Evolutionary conservation across 352 stramenopile species (phyloP).

Genomic region (Thraustochytrium aureum): DNA sequence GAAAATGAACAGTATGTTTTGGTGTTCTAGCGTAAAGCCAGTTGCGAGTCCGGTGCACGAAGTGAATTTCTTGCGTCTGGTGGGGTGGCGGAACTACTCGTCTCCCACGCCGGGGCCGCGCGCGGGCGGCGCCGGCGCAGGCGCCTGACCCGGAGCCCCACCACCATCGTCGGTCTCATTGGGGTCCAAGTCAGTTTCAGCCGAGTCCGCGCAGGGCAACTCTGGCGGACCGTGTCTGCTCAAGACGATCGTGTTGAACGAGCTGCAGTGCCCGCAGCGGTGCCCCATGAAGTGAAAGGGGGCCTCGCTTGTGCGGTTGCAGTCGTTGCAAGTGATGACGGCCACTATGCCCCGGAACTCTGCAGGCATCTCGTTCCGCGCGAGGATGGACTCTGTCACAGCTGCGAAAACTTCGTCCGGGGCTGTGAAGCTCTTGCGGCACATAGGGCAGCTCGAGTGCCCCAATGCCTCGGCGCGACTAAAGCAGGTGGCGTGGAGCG

Average conservation of each 20-base stretch:
- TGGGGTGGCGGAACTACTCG: no score
- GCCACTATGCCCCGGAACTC: constrained; percentile 62
- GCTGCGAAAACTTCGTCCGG: background rate
- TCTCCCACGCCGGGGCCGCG: no score
- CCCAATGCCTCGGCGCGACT: background rate
- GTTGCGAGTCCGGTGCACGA: no score
- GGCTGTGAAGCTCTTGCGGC: background rate
- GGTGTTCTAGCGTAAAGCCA: no score
- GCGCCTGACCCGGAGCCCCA: no score
- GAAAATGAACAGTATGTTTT: no score
- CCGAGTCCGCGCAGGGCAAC: no score
- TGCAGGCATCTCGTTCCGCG: constrained; percentile 59
- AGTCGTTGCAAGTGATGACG: constrained; percentile 73
- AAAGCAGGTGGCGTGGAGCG: constrained; percentile 94
- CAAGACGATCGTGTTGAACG: constrained; percentile 68
- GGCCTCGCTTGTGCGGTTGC: constrained; percentile 63
- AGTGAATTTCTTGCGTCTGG: no score
- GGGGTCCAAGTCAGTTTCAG: no score
- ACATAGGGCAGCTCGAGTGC: background rate
- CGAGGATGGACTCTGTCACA: background rate
- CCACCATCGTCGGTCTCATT: no score
- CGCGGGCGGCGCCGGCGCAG: no score
- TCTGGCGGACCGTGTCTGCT: no score
- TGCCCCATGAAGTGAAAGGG: constrained; percentile 70
- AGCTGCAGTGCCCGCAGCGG: constrained; percentile 68